Percentiles rank a stretch among this genome's conserved stretches.
These are phyloP conservation scores for Pseudevernia furfuracea DNA, from an alignment of 495 filamentous ascomycete species.

Conservation along the genomic window DNA sequence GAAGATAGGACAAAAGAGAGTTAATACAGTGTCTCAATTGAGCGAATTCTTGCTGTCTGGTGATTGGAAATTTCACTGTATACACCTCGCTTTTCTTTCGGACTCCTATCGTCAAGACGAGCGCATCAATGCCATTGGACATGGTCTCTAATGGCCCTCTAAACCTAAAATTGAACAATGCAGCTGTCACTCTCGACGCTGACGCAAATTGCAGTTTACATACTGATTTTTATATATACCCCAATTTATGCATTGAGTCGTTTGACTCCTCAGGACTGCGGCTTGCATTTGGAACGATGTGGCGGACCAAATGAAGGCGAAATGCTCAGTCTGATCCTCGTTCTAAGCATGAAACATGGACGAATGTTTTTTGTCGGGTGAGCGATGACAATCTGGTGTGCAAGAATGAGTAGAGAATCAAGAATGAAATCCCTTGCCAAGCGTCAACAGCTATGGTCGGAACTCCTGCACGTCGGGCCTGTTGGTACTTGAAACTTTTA, in stretches of 20 bases:
- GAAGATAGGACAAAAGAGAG: not conserved
- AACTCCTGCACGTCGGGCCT: no score
- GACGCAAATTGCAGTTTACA: not conserved
- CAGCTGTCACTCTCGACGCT: not conserved
- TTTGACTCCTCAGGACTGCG: no score
- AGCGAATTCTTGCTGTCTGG: not conserved
- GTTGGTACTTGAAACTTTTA: no score
- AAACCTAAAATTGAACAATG: not conserved
- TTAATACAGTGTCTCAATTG: not conserved
- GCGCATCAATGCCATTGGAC: not conserved
- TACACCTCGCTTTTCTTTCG: no score
- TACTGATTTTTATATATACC: no score
- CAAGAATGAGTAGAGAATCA: not conserved
- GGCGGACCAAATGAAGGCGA: not conserved
- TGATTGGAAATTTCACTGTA: no score
- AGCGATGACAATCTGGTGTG: not conserved
- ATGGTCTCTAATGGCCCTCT: not conserved
- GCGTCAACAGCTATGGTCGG: no score
- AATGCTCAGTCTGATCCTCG: not conserved
- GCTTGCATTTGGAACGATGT: not conserved
- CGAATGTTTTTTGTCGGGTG: not conserved
- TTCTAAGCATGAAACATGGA: not conserved
- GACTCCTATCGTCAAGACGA: not conserved
- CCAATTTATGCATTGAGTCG: no score
- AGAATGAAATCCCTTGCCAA: no score